These are phyloP conservation scores for Mycena haematopus DNA, from an alignment of 768 basidiomycete species.

Conservation along the genomic window DNA sequence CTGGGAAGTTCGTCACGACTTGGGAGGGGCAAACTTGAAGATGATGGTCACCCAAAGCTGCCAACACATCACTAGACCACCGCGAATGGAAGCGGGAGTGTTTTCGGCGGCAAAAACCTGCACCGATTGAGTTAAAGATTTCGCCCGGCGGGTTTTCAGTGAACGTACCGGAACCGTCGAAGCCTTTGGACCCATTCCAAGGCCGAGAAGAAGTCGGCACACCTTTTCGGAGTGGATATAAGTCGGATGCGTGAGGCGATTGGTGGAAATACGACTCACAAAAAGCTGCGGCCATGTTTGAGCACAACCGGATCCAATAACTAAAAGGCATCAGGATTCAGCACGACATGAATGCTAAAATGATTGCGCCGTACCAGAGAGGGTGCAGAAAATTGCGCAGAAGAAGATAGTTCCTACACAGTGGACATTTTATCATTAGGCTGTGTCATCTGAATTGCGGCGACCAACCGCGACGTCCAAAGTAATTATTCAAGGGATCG, in stretches of 20 bases:
- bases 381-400: constrained; percentile 41
- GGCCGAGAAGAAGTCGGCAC: constrained; percentile 31
- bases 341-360: background rate
- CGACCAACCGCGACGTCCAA: constrained; percentile 44
- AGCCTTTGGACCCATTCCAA: constrained; percentile 59
- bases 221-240: background rate
- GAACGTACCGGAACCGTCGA: constrained; percentile 60
- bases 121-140: background rate
- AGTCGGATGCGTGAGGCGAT: background rate
- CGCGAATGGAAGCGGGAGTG: constrained; percentile 70
- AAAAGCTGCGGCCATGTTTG: constrained; percentile 44
- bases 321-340: constrained; percentile 4
- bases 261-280: constrained; percentile 30
- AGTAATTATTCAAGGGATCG: constrained; percentile 56
- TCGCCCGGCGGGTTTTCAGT: too few relatives aligned
- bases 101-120: constrained; percentile 67
- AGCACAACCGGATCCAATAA: constrained; percentile 42
- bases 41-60: constrained; percentile 54
- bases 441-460: background rate
- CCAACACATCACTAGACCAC: constrained; percentile 81
- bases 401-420: constrained; percentile 56
- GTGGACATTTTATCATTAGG: background rate
- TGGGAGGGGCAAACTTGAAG: too few relatives aligned
- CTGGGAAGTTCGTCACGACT: background rate
- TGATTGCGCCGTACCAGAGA: constrained; percentile 16